These are phyloP conservation scores for Plasmodium relictum DNA, from an alignment of 169 alveolate genomes.

Conservation along the genomic window DNA sequence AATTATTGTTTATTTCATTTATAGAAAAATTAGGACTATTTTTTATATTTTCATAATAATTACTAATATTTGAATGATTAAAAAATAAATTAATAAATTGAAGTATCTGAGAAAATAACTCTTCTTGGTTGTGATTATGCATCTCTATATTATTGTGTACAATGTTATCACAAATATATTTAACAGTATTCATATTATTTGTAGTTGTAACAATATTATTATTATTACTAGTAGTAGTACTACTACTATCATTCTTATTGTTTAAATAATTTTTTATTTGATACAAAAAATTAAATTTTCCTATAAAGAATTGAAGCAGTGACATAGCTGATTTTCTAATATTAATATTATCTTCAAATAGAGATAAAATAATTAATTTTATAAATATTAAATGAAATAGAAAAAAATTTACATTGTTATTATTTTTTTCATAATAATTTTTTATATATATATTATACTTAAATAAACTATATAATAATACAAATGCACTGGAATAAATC, in stretches of 20 bases:
- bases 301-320: slow-evolving; percentile 40
- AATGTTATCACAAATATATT: background rate
- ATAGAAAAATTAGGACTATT: background rate
- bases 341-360: slow-evolving; percentile 61
- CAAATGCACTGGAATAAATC: slow-evolving; percentile 54
- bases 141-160: background rate
- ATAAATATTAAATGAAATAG: slow-evolving; percentile 51
- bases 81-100: slow-evolving; percentile 42
- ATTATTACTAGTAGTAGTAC: background rate
- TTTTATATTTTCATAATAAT: slow-evolving; percentile 30
- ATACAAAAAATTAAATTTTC: slow-evolving; percentile 62
- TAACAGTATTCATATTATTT: background rate
- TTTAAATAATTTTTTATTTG: background rate
- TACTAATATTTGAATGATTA: slow-evolving; percentile 29
- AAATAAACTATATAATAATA: slow-evolving; percentile 56
- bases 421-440: slow-evolving; percentile 13
- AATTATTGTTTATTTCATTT: background rate
- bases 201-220: background rate
- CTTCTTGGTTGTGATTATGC: slow-evolving; percentile 8
- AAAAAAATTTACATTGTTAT: slow-evolving; percentile 12
- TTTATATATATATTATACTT: slow-evolving; percentile 47
- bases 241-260: background rate
- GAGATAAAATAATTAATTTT: slow-evolving; percentile 44
- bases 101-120: slow-evolving; percentile 12
- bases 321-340: slow-evolving; percentile 73